phyloP scores from a whole-genome alignment of 1,284 basidiomycete species.

The Naganishia albida region DNA sequence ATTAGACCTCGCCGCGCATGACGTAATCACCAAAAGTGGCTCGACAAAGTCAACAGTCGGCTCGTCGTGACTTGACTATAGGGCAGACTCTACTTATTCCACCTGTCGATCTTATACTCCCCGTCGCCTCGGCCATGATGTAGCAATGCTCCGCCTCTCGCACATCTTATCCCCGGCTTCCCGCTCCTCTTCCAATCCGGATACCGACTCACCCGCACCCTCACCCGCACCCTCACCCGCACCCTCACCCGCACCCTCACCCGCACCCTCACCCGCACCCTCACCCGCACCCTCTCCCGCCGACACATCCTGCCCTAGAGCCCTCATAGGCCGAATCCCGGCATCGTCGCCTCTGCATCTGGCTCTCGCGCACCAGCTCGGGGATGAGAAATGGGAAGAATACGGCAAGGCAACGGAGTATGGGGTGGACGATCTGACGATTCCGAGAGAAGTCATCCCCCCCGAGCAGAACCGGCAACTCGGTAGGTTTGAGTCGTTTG shows the following conservation, averaged over 20 bases:
- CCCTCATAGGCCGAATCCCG: slow-evolving; percentile 7
- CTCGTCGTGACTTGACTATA: too few species aligned
- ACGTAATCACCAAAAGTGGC: too few species aligned
- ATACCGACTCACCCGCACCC: not conserved
- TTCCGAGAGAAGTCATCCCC: not conserved
- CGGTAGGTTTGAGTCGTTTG: not conserved
- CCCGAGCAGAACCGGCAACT: not conserved
- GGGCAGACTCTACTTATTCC: too few species aligned
- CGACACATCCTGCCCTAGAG: not conserved
- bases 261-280: not conserved
- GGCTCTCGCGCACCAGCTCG: slow-evolving; percentile 10
- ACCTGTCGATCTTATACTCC: too few species aligned
- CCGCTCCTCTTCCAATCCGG: not conserved
- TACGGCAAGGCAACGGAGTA: not conserved
- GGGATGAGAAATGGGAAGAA: not conserved
- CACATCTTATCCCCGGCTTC: slow-evolving; percentile 3
- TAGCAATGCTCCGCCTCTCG: slow-evolving; percentile 4
- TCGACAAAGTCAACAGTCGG: too few species aligned
- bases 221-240: not conserved
- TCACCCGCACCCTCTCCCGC: not conserved
- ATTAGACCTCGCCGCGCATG: too few species aligned
- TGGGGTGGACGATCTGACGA: slow-evolving; percentile 15
- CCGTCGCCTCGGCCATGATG: not conserved
- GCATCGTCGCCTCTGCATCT: slow-evolving; percentile 5
- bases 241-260: too few species aligned